These are phyloP conservation scores for Termitomyces sp. DNA, from an alignment of 768 basidiomycete species.

Conservation along the genomic window DNA sequence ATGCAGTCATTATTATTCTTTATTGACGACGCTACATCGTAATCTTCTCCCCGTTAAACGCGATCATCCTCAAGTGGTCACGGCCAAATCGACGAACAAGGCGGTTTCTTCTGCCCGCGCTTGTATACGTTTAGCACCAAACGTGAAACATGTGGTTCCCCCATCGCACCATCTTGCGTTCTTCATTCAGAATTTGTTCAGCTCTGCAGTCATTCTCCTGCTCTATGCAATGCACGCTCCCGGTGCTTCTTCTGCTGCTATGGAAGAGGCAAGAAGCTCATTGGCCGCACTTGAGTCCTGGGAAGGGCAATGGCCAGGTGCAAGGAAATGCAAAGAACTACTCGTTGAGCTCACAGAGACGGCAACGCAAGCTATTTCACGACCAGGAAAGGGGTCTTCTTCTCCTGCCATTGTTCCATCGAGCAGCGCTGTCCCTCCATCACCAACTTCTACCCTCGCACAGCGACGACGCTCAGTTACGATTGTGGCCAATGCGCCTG, in stretches of 20 bases:
- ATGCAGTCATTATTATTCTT: conserved; percentile 86
- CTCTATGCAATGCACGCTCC: conserved; percentile 81
- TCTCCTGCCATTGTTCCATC: conserved; percentile 2
- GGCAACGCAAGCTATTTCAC: conserved; percentile 59
- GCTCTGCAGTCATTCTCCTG: conserved; percentile 80
- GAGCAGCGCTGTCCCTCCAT: conserved; percentile 10
- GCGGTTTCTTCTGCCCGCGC: conserved; percentile 82
- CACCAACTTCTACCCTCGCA: conserved; percentile 24
- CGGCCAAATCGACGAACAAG: conserved; percentile 69
- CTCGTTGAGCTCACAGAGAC: conserved; percentile 65
- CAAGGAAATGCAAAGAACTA: conserved; percentile 80
- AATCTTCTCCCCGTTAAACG: conserved; percentile 79
- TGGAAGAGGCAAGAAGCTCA: conserved; percentile 78
- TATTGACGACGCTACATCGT: conserved; percentile 82
- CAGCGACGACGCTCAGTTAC: conserved; percentile 54
- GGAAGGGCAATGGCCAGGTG: conserved; percentile 87
- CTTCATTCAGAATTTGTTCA: conserved; percentile 87
- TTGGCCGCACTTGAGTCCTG: conserved; percentile 67
- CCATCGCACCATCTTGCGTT: conserved; percentile 84
- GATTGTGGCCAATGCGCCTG: conserved; percentile 35
- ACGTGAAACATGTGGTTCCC: conserved; percentile 79
- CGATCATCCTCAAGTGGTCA: conserved; percentile 60
- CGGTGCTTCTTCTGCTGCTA: conserved; percentile 59
- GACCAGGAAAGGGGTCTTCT: conserved; percentile 19
- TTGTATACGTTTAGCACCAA: conserved; percentile 80